Evolutionary conservation across 1,139 yeast species (phyloP).

Genomic region (Hansenula sp.): DNA sequence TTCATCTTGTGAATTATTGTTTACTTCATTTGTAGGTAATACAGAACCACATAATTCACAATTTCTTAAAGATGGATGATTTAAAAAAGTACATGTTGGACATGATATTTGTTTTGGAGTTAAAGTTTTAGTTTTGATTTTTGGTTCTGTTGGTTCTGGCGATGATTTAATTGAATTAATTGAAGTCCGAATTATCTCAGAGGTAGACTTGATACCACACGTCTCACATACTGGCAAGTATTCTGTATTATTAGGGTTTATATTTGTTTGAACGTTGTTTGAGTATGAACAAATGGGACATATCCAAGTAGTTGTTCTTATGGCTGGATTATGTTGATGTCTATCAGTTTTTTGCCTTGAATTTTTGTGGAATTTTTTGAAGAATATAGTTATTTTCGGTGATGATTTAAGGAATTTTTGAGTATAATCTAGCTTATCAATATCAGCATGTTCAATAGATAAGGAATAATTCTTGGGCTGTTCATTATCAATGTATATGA

Average conservation of each 20-base stretch:
- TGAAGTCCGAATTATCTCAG: conserved; percentile 26
- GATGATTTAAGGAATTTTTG: conserved; percentile 73
- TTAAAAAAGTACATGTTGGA: conserved; percentile 78
- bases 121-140: neutral
- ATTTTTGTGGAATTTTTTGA: conserved; percentile 20
- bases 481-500: conserved; percentile 65
- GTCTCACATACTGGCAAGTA: conserved; percentile 58
- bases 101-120: conserved; percentile 44
- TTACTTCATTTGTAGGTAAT: conserved; percentile 31
- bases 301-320: conserved; percentile 50
- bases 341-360: conserved; percentile 3
- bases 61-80: conserved; percentile 69
- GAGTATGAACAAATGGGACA: conserved; percentile 81
- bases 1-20: conserved; percentile 16
- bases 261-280: conserved; percentile 41
- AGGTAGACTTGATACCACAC: conserved; percentile 65
- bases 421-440: conserved; percentile 41
- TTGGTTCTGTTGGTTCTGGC: neutral
- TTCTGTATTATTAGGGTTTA: conserved; percentile 29
- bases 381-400: conserved; percentile 57
- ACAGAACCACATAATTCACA: conserved; percentile 88
- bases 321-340: conserved; percentile 2
- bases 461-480: conserved; percentile 41
- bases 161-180: conserved; percentile 2
- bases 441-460: conserved; percentile 42